Base-by-base conservation (phyloP, 78 protist species). In the Salpingoeca rosetta region DNA sequence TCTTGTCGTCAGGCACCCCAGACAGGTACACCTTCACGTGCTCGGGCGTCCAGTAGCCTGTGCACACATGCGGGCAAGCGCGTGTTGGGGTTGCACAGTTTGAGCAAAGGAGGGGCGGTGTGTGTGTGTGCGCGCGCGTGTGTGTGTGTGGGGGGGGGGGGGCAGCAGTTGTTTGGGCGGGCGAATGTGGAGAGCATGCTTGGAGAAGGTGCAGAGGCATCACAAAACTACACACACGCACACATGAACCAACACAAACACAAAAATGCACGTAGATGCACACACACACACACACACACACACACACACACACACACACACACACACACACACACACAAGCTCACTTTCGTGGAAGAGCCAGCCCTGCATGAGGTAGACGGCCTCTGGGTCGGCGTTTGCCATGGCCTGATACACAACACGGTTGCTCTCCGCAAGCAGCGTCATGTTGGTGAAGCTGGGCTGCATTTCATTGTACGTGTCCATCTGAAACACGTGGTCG, bases 281-380 rank as follows among this genome's bases (percentile, higher is more conserved):
- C n/a, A n/a, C n/a, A n/a, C n/a, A n/a, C n/a, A n/a, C n/a, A n/a
- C n/a, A n/a, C n/a, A n/a, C n/a, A n/a, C n/a, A n/a, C n/a, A n/a
- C n/a, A n/a, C n/a, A n/a, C n/a, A n/a, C n/a, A n/a, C n/a, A n/a
- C n/a, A n/a, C n/a, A n/a, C n/a, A n/a, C n/a, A 22, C 17, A 72
- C 76, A 28, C 76, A 72, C 79, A 41, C 79, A 2, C 37, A 37
- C 42, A n/a, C n/a, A n/a, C n/a, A n/a, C n/a, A n/a, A n/a, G n/a
- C n/a, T n/a, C n/a, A n/a, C n/a, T n/a, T n/a, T 75, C 37, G 79
- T 37, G 25, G 56, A 89, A 89, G 51, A 89, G 80, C 91, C 91
- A 89, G 1, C 85, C 92, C 80, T 90, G 92, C 92, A 90, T 90
- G 44, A 90, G 73, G 90, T 90, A 90, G 41, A 87, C 43, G 43